A percentile compares a stretch with the other conserved stretches of the same genome.
Evolutionary conservation across 2,329 filamentous ascomycete species (phyloP).

Genomic region (Aspergillus pseudotamarii): DNA sequence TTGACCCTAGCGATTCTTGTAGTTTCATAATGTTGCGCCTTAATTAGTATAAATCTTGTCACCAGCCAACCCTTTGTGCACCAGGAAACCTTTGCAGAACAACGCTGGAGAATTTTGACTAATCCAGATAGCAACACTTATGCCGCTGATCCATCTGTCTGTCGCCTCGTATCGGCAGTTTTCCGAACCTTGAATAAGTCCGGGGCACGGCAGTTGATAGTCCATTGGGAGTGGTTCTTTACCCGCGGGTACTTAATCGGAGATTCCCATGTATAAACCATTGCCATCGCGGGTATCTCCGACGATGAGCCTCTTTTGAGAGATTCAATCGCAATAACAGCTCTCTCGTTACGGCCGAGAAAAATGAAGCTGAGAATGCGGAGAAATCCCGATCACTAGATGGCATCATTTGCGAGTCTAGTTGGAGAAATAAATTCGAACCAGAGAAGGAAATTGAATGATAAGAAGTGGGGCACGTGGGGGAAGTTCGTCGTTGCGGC

Average conservation of each 20-base stretch:
- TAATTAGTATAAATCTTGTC: background rate
- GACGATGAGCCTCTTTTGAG: background rate
- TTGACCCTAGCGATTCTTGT: background rate
- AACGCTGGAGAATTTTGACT: background rate
- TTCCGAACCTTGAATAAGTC: background rate
- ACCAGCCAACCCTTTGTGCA: background rate
- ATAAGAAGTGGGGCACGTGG: slow-evolving; percentile 9
- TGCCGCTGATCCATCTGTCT: background rate
- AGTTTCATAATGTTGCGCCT: background rate
- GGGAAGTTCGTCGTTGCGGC: background rate
- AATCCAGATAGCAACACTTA: background rate
- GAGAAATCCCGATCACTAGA: background rate
- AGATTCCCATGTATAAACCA: background rate
- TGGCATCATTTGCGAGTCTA: background rate
- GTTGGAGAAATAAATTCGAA: background rate
- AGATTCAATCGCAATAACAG: background rate
- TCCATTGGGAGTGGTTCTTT: background rate
- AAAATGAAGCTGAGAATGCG: background rate
- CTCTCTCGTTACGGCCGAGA: background rate
- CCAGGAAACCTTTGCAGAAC: background rate
- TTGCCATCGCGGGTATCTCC: background rate
- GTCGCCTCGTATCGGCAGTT: background rate
- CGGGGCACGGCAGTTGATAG: background rate
- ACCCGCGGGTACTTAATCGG: background rate
- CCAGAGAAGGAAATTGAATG: background rate